Evolutionary conservation across 129 eudicot species (phyloP).

Genomic region (Calendula officinalis): DNA sequence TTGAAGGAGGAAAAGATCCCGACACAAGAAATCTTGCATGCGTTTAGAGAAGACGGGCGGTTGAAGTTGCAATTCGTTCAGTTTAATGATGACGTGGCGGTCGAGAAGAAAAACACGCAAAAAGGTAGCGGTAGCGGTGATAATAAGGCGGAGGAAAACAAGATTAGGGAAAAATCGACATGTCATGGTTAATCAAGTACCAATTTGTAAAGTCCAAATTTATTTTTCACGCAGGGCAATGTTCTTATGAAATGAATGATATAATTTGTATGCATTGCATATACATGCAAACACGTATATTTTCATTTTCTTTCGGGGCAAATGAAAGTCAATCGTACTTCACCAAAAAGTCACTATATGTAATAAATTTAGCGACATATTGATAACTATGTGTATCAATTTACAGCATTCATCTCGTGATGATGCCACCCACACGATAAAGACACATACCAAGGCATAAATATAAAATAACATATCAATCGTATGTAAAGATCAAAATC

Average conservation of each 20-base stretch:
- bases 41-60: slow-evolving; percentile 78
- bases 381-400: background rate
- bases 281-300: background rate
- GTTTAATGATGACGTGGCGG: slow-evolving; percentile 52
- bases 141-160: slow-evolving; percentile 23
- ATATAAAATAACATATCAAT: background rate
- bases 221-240: slow-evolving; percentile 21
- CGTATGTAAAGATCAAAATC: slow-evolving; percentile 14
- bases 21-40: slow-evolving; percentile 59
- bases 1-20: slow-evolving; percentile 67
- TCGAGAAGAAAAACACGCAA: slow-evolving; percentile 29
- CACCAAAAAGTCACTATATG: background rate
- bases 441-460: slow-evolving; percentile 23
- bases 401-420: slow-evolving; percentile 25
- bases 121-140: slow-evolving; percentile 20
- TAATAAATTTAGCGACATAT: slow-evolving; percentile 17
- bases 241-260: slow-evolving; percentile 11
- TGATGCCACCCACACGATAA: slow-evolving; percentile 8
- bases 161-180: slow-evolving; percentile 29
- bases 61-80: slow-evolving; percentile 58
- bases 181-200: slow-evolving; percentile 20
- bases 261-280: slow-evolving; percentile 5
- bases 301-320: slow-evolving; percentile 1
- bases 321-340: too few relatives aligned
- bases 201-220: slow-evolving; percentile 16